Percentiles rank a stretch among this genome's conserved stretches.
These are phyloP conservation scores for Suhomyces kunorum DNA, from an alignment of 1,139 yeast genomes.

Conservation along the genomic window DNA sequence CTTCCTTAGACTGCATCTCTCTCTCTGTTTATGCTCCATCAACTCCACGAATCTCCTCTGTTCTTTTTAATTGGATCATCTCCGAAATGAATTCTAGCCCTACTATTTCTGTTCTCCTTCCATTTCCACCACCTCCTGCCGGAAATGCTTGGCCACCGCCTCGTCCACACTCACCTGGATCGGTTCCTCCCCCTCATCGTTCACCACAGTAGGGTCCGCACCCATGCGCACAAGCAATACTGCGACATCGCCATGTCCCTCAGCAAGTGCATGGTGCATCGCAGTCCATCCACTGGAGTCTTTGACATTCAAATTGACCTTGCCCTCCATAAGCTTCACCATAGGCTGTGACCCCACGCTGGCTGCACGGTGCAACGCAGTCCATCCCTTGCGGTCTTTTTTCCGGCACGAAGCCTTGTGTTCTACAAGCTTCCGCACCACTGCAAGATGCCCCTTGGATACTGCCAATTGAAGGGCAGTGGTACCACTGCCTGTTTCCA, in stretches of 20 bases:
- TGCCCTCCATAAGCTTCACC: slow-evolving; percentile 50
- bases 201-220: slow-evolving; percentile 58
- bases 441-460: slow-evolving; percentile 59
- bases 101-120: slow-evolving; percentile 1
- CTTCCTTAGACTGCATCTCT: too few species aligned
- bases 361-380: slow-evolving; percentile 83
- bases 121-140: slow-evolving; percentile 11
- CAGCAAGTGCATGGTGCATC: slow-evolving; percentile 87
- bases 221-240: slow-evolving; percentile 60
- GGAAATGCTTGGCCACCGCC: slow-evolving; percentile 50
- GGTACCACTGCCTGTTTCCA: slow-evolving; percentile 65
- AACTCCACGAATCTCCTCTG: too few species aligned
- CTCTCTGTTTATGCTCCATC: too few species aligned
- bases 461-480: slow-evolving; percentile 79
- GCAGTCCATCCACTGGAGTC: slow-evolving; percentile 85
- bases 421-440: slow-evolving; percentile 53
- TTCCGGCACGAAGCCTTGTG: slow-evolving; percentile 61
- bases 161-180: slow-evolving; percentile 63
- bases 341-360: slow-evolving; percentile 67
- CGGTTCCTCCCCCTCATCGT: slow-evolving; percentile 58
- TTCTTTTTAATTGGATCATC: too few species aligned
- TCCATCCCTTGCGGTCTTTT: slow-evolving; percentile 66
- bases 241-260: slow-evolving; percentile 84
- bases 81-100: not conserved
- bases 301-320: slow-evolving; percentile 64